Percentiles rank a stretch among this genome's conserved stretches.
Conservation (phyloP, 768 basidiomycete genomes). For the Mycena pura region DNA sequence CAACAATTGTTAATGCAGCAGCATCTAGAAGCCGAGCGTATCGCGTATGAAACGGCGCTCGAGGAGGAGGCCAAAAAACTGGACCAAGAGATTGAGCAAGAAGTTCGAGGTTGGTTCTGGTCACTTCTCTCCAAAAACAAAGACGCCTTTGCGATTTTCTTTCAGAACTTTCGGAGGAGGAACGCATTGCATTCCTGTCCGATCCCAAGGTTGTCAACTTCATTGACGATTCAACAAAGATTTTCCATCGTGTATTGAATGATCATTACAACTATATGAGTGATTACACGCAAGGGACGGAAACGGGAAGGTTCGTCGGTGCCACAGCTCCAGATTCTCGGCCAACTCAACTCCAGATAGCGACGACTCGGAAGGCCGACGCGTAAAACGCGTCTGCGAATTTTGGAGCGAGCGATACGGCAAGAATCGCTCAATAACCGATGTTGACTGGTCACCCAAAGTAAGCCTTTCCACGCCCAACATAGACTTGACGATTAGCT, state of each 20-base stretch:
- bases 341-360: conserved; percentile 43
- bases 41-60: conserved; percentile 75
- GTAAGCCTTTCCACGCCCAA: conserved; percentile 47
- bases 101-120: conserved; percentile 69
- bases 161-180: conserved; percentile 86
- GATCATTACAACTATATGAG: conserved; percentile 97
- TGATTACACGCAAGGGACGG: conserved; percentile 92
- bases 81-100: conserved; percentile 86
- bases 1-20: conserved; percentile 72
- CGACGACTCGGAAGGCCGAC: conserved; percentile 89
- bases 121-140: neutral
- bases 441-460: conserved; percentile 98
- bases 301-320: conserved; percentile 75
- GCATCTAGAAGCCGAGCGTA: conserved; percentile 72
- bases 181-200: conserved; percentile 79
- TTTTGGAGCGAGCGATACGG: conserved; percentile 93
- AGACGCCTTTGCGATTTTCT: neutral
- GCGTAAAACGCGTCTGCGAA: conserved; percentile 91
- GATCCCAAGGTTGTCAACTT: conserved; percentile 94
- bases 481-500: neutral
- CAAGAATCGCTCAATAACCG: conserved; percentile 94
- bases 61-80: conserved; percentile 85
- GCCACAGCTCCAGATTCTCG: conserved; percentile 1
- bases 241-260: conserved; percentile 92
- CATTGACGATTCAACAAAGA: conserved; percentile 93